A percentile compares a stretch with the other conserved stretches of the same genome.
Conservation (phyloP, 352 stramenopile species). For the Blastocystis hominis region DNA sequence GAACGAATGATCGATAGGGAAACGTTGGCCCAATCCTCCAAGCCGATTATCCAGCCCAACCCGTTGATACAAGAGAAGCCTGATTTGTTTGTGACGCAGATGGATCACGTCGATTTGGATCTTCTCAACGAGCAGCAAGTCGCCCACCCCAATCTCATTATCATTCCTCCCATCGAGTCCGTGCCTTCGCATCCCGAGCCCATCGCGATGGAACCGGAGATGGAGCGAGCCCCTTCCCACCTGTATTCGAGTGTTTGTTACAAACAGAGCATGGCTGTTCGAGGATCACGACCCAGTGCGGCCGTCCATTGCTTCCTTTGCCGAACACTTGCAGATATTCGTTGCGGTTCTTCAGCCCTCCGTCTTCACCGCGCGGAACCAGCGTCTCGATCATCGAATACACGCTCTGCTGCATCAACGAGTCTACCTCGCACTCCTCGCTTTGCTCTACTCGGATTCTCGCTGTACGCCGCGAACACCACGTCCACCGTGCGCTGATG, state of each 20-base stretch:
- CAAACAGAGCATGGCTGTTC: background rate
- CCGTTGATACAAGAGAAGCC: background rate
- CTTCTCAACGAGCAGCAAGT: background rate
- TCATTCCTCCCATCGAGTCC: background rate
- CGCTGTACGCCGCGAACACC: background rate
- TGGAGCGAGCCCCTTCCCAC: background rate
- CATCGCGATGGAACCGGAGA: background rate
- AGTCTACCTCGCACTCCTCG: background rate
- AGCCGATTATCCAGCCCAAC: background rate
- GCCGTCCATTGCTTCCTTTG: background rate
- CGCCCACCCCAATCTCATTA: background rate
- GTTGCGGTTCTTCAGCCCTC: constrained; percentile 12
- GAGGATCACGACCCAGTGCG: constrained; percentile 4
- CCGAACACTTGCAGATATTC: constrained; percentile 45
- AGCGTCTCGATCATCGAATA: constrained; percentile 31
- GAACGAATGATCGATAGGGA: background rate
- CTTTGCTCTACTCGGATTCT: background rate
- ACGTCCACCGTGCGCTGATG: constrained; percentile 44
- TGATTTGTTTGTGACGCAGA: background rate
- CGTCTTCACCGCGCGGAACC: background rate
- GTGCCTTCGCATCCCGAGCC: background rate
- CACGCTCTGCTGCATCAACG: background rate
- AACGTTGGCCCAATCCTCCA: background rate
- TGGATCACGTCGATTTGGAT: background rate
- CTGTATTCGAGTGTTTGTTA: background rate